Evolutionary conservation across 2,329 filamentous ascomycete species (phyloP), one percentile per base, ranked within the genome.

Genomic region (Microdochium trichocladiopsis): DNA sequence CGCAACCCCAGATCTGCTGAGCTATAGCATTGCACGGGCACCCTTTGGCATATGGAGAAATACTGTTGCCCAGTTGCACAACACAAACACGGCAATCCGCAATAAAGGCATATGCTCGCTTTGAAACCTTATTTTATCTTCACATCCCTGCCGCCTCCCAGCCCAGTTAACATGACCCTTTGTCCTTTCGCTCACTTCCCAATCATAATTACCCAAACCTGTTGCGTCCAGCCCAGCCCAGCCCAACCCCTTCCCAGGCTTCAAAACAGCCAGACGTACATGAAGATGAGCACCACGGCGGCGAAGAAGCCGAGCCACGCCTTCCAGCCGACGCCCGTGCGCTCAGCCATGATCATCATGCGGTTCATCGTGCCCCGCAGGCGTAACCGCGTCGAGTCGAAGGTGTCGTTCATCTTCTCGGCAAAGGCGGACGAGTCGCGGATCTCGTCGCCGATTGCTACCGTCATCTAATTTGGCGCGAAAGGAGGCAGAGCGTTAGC

Each of bases 361-460:
- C 92, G 79, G 67, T 90, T 96, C 94, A 99, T 97, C 18, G 95
- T 97, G 51, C 93, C 91, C 47, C 86, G 82, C 56, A 99, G 75
- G 57, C 88, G 82, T 50, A 91, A 72, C 31, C 92, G 78, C 51
- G 93, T 95, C 61, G 82, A 84, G 67, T 97, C 93, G 66, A 97
- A 99, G 4, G 84, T 82, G 64, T 96, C 90, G 69, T 97, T 97
- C 86, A 99, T 96, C 72, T 91, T 93, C 62, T 96, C 90, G 2
- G 91, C 88, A 3, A 97, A 79, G 2, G 89, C 86, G 2, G 90
- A 89, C 14, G 88, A 94, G 57, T 95, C 89, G 60, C 93, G 83
- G 63, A 97, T 97, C 71, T 97, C 94, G 65, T 95, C 90, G 58
- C 94, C 94, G 59, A 99, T 99, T 4, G 92, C 90, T 36, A 90